Conservation (phyloP, 73 alveolate genomes). For the Stentor coeruleus region DNA sequence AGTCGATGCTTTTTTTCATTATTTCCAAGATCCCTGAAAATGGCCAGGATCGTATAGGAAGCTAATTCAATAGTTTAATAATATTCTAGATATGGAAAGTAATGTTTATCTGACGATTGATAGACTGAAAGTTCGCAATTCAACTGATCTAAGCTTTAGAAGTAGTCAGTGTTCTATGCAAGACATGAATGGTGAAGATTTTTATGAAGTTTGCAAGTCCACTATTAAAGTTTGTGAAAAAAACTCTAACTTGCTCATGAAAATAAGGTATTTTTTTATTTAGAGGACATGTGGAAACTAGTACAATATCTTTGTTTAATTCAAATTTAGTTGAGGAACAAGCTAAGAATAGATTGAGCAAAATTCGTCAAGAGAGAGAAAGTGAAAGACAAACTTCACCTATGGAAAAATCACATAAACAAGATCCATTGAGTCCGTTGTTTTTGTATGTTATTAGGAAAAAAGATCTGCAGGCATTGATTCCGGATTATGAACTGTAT, state of each 20-base stretch:
- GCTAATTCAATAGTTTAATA: too few relatives aligned
- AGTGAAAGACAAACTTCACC: background rate
- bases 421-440: background rate
- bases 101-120: too few relatives aligned
- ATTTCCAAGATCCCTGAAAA: too few relatives aligned
- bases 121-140: too few relatives aligned
- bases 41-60: too few relatives aligned
- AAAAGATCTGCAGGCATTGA: background rate
- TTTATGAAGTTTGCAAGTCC: background rate
- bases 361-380: background rate
- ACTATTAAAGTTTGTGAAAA: background rate
- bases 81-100: too few relatives aligned
- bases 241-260: background rate
- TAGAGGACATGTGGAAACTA: background rate
- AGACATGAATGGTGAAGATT: background rate
- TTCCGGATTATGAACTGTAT: constrained; percentile 1
- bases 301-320: background rate
- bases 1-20: background rate
- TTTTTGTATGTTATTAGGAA: background rate
- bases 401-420: background rate
- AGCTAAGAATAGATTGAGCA: background rate
- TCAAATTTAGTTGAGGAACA: background rate
- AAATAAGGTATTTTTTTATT: background rate
- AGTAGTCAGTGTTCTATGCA: background rate
- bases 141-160: background rate